These are phyloP conservation scores for Trichoderma arundinaceum DNA, from an alignment of 2,329 filamentous ascomycete genomes.

Conservation along the genomic window DNA sequence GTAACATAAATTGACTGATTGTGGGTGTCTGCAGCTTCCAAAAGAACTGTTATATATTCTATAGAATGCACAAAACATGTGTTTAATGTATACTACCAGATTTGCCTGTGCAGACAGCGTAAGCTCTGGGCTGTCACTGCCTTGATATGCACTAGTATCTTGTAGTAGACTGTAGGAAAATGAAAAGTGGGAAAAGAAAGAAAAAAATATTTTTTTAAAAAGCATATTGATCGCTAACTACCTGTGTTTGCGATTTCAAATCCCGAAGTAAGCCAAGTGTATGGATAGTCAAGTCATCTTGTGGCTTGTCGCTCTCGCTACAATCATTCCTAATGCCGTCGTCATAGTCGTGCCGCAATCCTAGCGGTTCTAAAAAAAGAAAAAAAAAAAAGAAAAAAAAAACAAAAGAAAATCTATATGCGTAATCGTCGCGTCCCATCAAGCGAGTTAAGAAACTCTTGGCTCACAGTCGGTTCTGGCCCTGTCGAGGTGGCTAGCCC, in stretches of 20 bases:
- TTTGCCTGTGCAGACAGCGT: no score
- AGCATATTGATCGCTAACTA: background rate
- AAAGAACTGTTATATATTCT: no score
- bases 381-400: background rate
- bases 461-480: background rate
- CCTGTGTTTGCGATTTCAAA: background rate
- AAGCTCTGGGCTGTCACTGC: no score
- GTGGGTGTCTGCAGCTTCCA: no score
- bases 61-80: no score
- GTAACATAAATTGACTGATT: no score
- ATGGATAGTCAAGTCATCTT: background rate
- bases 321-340: background rate
- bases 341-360: background rate
- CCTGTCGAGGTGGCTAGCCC: background rate
- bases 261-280: background rate
- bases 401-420: background rate
- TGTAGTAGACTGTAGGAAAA: no score
- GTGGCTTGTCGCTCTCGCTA: background rate
- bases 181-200: no score
- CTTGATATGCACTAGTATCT: no score
- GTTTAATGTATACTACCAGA: no score
- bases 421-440: background rate
- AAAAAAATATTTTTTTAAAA: background rate
- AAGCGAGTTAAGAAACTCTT: background rate
- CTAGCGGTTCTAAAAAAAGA: background rate